phyloP scores from a whole-genome alignment of 345 rosid genomes.

The Toxicodendron radicans region DNA sequence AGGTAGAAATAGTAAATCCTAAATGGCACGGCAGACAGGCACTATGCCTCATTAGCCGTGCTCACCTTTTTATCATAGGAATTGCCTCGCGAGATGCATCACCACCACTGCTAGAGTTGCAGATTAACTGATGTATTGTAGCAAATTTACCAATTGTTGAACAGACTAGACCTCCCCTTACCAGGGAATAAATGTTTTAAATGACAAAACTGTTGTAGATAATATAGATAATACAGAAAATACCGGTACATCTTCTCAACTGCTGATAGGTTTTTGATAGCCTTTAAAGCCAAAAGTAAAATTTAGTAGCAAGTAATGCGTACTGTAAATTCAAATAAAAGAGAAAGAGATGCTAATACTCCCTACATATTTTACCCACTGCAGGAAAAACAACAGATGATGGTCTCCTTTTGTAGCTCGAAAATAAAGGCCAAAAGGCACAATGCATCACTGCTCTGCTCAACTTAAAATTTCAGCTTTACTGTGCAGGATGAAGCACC shows the following conservation, averaged over 20 bases:
- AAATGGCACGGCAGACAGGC: slow-evolving; percentile 90
- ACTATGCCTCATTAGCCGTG: slow-evolving; percentile 80
- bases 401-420: slow-evolving; percentile 57
- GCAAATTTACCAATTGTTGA: slow-evolving; percentile 69
- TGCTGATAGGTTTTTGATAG: slow-evolving; percentile 74
- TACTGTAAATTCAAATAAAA: slow-evolving; percentile 44
- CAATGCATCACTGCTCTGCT: slow-evolving; percentile 49
- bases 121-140: slow-evolving; percentile 73
- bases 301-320: slow-evolving; percentile 54
- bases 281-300: slow-evolving; percentile 67
- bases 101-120: slow-evolving; percentile 94
- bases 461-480: slow-evolving; percentile 53
- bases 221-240: slow-evolving; percentile 38
- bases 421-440: slow-evolving; percentile 49
- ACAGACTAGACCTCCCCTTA: slow-evolving; percentile 86
- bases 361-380: slow-evolving; percentile 61
- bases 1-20: slow-evolving; percentile 44
- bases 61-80: slow-evolving; percentile 91
- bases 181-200: slow-evolving; percentile 77
- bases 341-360: slow-evolving; percentile 63
- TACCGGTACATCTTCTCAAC: slow-evolving; percentile 88
- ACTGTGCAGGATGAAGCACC: slow-evolving; percentile 50
- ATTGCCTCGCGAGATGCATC: slow-evolving; percentile 84
- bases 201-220: slow-evolving; percentile 34
- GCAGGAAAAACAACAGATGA: slow-evolving; percentile 46